Evolutionary conservation across 768 basidiomycete species (phyloP).

Genomic region (Lactarius sanguifluus): DNA sequence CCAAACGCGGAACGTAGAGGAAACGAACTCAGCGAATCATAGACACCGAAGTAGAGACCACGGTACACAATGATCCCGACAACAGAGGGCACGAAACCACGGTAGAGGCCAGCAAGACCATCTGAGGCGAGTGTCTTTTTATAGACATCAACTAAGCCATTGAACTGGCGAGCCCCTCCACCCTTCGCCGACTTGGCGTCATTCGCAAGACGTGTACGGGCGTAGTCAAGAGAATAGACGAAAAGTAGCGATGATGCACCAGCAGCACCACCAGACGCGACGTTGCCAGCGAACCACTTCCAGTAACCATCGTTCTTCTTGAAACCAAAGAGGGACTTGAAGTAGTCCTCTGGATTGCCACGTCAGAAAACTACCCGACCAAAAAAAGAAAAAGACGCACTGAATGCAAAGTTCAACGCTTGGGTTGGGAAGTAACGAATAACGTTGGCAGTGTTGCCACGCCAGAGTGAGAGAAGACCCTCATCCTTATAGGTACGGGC

Average conservation of each 20-base stretch:
- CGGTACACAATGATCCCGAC: constrained; percentile 99
- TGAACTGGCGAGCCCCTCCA: constrained; percentile 95
- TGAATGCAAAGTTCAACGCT: constrained; percentile 99
- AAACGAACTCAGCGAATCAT: constrained; percentile 84
- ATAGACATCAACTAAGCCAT: constrained; percentile 97
- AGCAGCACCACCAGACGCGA: constrained; percentile 98
- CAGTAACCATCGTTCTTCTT: constrained; percentile 98
- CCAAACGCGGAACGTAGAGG: neutral
- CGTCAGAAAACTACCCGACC: constrained; percentile 24
- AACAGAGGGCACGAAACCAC: constrained; percentile 98
- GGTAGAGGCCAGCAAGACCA: constrained; percentile 98
- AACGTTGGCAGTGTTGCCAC: constrained; percentile 99
- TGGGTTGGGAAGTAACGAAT: constrained; percentile 99
- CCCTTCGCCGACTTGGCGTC: constrained; percentile 95
- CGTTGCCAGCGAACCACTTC: constrained; percentile 98
- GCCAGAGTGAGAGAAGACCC: constrained; percentile 94
- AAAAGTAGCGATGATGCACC: constrained; percentile 98
- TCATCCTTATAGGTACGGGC: constrained; percentile 90
- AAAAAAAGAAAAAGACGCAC: constrained; percentile 49
- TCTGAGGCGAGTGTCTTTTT: constrained; percentile 96
- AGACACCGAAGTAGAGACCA: constrained; percentile 99
- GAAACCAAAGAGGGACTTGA: constrained; percentile 98
- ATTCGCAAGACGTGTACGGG: constrained; percentile 98
- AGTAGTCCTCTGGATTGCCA: constrained; percentile 79
- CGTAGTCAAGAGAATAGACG: constrained; percentile 99